Evolutionary conservation across 305 asterid species (phyloP).

Genomic region (Nicotiana rustica): DNA sequence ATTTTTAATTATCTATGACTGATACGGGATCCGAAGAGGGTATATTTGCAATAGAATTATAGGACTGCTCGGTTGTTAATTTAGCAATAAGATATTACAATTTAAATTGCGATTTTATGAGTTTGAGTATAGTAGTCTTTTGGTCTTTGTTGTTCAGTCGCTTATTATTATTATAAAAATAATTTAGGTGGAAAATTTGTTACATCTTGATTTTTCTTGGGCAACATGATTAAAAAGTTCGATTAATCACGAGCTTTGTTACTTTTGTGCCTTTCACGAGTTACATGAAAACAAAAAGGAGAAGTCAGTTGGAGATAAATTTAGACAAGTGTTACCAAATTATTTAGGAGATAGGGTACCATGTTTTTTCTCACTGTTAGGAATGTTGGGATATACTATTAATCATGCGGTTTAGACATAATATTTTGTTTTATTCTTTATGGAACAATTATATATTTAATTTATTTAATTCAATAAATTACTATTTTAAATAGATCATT

Average conservation of each 20-base stretch:
- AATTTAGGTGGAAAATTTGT: not conserved
- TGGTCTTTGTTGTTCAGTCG: not conserved
- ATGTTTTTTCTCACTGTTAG: not conserved
- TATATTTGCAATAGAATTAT: not conserved
- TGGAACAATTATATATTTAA: no score
- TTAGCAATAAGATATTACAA: not conserved
- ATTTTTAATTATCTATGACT: slow-evolving; percentile 4
- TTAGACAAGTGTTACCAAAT: not conserved
- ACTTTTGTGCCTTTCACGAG: slow-evolving; percentile 32
- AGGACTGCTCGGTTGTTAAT: not conserved
- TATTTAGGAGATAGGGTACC: not conserved
- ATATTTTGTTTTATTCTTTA: no score
- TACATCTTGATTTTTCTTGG: not conserved
- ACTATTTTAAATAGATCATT: no score
- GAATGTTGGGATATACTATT: no score
- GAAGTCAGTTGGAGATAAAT: slow-evolving; percentile 6
- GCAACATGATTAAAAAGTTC: not conserved
- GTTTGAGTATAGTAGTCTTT: not conserved
- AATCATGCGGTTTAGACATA: no score
- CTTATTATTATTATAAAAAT: not conserved
- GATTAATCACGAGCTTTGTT: not conserved
- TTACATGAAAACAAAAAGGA: slow-evolving; percentile 26
- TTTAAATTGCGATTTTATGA: not conserved
- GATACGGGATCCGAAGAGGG: not conserved
- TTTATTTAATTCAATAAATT: no score